Conservation (phyloP, 2,329 filamentous ascomycete genomes). For the Niveomyces coronatus region DNA sequence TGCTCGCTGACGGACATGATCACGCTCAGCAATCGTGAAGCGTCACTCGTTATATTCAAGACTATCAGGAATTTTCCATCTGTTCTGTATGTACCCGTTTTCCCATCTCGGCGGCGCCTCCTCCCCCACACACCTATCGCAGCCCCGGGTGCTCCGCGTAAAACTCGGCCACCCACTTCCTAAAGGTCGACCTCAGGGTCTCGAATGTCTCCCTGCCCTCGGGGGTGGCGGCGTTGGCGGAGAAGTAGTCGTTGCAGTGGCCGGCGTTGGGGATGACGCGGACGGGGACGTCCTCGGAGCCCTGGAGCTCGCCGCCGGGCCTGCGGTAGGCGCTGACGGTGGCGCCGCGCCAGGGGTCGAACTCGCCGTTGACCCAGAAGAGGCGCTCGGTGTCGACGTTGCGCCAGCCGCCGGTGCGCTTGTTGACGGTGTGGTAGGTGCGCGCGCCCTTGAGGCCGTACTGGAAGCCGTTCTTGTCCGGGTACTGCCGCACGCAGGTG, state of each 20-base stretch:
- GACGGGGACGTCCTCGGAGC: constrained; percentile 34
- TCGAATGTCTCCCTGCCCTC: constrained; percentile 44
- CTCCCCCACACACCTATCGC: no score
- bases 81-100: no score
- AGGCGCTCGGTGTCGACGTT: constrained; percentile 5
- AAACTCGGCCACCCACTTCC: constrained; percentile 53
- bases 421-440: constrained; percentile 23
- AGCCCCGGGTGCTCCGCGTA: constrained; percentile 14
- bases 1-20: no score
- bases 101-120: no score
- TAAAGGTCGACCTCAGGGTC: constrained; percentile 45
- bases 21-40: no score
- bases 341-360: constrained; percentile 7
- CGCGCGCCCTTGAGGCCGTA: constrained; percentile 27
- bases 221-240: constrained; percentile 49
- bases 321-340: constrained; percentile 2
- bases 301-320: constrained; percentile 21
- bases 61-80: no score
- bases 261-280: constrained; percentile 28
- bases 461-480: neutral
- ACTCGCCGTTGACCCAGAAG: constrained; percentile 6
- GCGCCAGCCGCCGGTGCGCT: constrained; percentile 5
- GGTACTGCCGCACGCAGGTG: neutral
- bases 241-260: constrained; percentile 55
- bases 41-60: no score